These are phyloP conservation scores for Benincasa hispida DNA, from an alignment of 306 rosid genomes.

Conservation along the genomic window DNA sequence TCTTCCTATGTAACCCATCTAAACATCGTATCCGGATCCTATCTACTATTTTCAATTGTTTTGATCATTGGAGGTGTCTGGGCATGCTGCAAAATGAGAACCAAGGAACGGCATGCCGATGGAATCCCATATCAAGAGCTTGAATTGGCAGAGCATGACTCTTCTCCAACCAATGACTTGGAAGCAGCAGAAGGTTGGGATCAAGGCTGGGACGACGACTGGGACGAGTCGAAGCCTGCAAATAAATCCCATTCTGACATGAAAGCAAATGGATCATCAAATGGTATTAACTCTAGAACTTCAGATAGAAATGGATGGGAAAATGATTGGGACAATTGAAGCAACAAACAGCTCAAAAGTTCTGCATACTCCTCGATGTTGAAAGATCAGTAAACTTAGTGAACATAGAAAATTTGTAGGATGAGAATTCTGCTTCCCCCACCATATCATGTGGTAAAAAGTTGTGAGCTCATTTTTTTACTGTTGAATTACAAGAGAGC, in stretches of 20 bases:
- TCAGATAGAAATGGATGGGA: slow-evolving; percentile 16
- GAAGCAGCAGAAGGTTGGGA: slow-evolving; percentile 26
- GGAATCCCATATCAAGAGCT: slow-evolving; percentile 22
- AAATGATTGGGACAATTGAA: slow-evolving; percentile 14
- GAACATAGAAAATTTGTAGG: background rate
- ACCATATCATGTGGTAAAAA: background rate
- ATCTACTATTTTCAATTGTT: background rate
- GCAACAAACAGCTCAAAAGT: background rate
- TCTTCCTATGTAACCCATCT: background rate
- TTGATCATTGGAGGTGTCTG: slow-evolving; percentile 17
- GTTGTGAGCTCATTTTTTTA: background rate
- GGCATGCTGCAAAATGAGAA: slow-evolving; percentile 10
- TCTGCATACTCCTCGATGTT: background rate
- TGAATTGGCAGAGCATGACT: slow-evolving; percentile 18
- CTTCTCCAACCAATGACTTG: slow-evolving; percentile 7
- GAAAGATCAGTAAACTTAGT: background rate
- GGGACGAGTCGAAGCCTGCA: slow-evolving; percentile 10
- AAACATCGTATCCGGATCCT: slow-evolving; percentile 10
- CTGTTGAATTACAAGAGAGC: background rate
- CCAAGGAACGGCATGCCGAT: slow-evolving; percentile 8
- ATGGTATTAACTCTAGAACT: slow-evolving; percentile 12
- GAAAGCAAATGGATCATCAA: slow-evolving; percentile 6
- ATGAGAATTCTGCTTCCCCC: background rate
- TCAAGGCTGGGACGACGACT: slow-evolving; percentile 21
- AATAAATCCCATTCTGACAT: background rate